phyloP scores from a whole-genome alignment of 805 yeast species.

The Naumovozyma dairenensis region DNA sequence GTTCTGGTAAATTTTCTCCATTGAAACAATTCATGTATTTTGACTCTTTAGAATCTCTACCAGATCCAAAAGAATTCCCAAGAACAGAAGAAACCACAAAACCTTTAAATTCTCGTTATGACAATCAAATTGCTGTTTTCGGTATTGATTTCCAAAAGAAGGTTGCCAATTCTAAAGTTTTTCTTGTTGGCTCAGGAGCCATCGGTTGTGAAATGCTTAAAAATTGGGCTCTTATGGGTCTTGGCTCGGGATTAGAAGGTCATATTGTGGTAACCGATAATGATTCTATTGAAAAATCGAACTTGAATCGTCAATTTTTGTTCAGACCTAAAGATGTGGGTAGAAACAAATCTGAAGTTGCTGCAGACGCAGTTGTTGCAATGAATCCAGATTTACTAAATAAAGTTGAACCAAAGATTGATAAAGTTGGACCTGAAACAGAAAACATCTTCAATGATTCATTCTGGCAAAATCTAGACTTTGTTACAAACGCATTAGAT shows the following conservation, averaged over 20 bases:
- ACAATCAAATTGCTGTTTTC: conserved; percentile 90
- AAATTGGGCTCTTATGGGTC: conserved; percentile 95
- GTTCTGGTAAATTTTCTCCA: conserved; percentile 93
- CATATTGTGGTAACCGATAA: conserved; percentile 80
- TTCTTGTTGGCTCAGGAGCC: conserved; percentile 95
- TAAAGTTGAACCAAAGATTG: conserved; percentile 65
- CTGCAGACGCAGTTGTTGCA: conserved; percentile 68
- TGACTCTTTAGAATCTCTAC: conserved; percentile 88
- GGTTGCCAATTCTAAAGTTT: conserved; percentile 69
- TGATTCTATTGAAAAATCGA: conserved; percentile 91
- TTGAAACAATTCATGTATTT: conserved; percentile 85
- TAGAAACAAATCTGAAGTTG: conserved; percentile 77
- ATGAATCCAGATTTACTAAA: conserved; percentile 83
- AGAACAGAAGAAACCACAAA: conserved; percentile 64
- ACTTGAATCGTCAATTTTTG: conserved; percentile 90
- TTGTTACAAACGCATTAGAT: conserved; percentile 94
- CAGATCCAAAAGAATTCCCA: conserved; percentile 44
- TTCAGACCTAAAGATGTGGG: conserved; percentile 95
- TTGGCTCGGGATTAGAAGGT: conserved; percentile 88
- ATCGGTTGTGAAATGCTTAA: conserved; percentile 98
- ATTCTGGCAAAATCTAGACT: conserved; percentile 77
- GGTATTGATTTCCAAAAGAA: conserved; percentile 69
- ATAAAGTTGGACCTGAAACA: conserved; percentile 90
- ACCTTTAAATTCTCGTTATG: conserved; percentile 78
- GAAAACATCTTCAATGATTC: conserved; percentile 75